These are phyloP conservation scores for Tulasnella sp. DNA, from an alignment of 768 basidiomycete genomes.

Conservation along the genomic window DNA sequence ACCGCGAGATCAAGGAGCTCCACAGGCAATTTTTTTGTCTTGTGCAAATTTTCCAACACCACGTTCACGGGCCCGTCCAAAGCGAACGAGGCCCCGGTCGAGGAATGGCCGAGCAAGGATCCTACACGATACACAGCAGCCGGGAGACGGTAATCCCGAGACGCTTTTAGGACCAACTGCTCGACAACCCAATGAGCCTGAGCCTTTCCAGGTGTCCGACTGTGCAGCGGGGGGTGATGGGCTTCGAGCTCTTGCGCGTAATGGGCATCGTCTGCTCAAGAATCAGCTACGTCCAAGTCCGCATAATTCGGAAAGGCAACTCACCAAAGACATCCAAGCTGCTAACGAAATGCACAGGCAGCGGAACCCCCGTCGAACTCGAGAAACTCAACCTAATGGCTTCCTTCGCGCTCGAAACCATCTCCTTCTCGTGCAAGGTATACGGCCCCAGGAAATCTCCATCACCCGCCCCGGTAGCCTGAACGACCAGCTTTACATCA, in stretches of 20 bases:
- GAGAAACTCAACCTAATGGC: conserved; percentile 4
- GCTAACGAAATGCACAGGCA: conserved; percentile 3
- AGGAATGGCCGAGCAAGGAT: conserved; percentile 1
- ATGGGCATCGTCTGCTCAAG: neutral
- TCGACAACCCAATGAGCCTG: conserved; percentile 7
- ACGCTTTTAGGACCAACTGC: conserved; percentile 1
- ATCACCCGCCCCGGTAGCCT: neutral
- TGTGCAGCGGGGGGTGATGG: conserved; percentile 2
- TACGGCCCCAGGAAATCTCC: neutral
- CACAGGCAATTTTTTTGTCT: neutral
- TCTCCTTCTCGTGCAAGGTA: neutral
- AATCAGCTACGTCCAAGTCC: neutral
- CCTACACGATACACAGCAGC: conserved; percentile 6
- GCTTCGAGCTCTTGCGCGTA: neutral
- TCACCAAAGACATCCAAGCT: conserved; percentile 9
- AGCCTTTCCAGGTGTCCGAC: neutral
- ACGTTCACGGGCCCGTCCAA: neutral
- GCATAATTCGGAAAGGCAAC: too few relatives aligned
- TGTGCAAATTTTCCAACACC: neutral
- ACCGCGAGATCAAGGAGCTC: neutral
- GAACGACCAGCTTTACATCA: neutral
- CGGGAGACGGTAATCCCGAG: conserved; percentile 6
- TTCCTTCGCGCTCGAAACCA: conserved; percentile 3
- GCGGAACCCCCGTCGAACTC: neutral
- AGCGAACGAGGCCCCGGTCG: neutral